Percentiles rank a stretch among this genome's conserved stretches.
Evolutionary conservation across 768 basidiomycete genomes (phyloP).

Genomic region (Termitomyces sp.): DNA sequence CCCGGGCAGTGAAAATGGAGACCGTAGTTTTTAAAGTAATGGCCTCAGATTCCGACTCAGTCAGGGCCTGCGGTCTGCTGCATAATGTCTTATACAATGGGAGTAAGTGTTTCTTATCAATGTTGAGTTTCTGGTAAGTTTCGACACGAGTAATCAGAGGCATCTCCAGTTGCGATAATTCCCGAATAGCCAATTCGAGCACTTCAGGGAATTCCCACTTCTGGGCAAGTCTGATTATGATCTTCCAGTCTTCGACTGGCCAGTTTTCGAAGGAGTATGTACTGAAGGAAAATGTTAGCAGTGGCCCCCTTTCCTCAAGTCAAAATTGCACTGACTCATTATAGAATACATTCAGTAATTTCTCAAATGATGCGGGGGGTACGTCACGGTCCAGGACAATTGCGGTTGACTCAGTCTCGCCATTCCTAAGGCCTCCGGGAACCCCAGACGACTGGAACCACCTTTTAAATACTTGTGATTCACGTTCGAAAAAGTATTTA

Average conservation of each 20-base stretch:
- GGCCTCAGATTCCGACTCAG: conserved; percentile 42
- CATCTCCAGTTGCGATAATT: conserved; percentile 4
- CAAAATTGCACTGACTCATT: conserved; percentile 33
- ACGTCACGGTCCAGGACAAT: conserved; percentile 34
- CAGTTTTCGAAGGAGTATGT: conserved; percentile 50
- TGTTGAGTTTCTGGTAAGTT: conserved; percentile 44
- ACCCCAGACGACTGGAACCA: conserved; percentile 19
- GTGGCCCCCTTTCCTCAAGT: not conserved
- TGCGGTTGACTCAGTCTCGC: conserved; percentile 32
- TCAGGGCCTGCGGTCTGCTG: conserved; percentile 42
- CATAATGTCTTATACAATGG: conserved; percentile 48
- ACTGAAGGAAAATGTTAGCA: conserved; percentile 22
- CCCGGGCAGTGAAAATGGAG: conserved; percentile 46
- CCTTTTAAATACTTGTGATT: conserved; percentile 41
- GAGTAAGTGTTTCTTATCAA: conserved; percentile 43
- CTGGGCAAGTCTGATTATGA: conserved; percentile 46
- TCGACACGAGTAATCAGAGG: conserved; percentile 22
- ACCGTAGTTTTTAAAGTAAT: conserved; percentile 54
- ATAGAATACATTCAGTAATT: conserved; percentile 50
- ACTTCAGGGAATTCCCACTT: conserved; percentile 39
- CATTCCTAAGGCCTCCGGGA: conserved; percentile 14
- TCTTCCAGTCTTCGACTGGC: conserved; percentile 42
- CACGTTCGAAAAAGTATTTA: conserved; percentile 54
- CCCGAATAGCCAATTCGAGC: conserved; percentile 43
- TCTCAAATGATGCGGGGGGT: conserved; percentile 31